Evolutionary conservation across 306 rosid genomes (phyloP), one percentile per base, ranked within the genome.

Genomic region (Lagenaria siceraria): DNA sequence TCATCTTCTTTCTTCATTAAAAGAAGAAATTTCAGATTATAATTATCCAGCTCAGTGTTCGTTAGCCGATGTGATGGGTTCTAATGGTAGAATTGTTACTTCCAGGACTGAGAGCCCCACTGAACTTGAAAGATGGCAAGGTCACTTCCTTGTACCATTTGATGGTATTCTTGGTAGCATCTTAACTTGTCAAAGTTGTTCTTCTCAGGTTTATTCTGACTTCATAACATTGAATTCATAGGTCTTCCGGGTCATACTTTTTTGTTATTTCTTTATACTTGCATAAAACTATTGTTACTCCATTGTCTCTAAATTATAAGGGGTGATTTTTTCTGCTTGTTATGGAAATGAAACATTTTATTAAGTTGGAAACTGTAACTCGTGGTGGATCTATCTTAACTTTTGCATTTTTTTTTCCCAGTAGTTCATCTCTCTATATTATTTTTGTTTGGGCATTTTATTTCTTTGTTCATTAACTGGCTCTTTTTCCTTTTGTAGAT

Each of bases 131-230:
- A 89, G 90, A 83, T 95, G 98, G 97, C 87, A 82, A 70, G 87
- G 76, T 49, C 80, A 78, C 81, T 88, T 85, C 82, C 85, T 95
- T 82, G 97, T 97, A 84, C 96, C 98, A 56, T 90, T 95, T 81
- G 93, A 95, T 79, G 98, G 97, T 85, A 86, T 90, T 86, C 95
- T 95, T 72, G 85, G 92, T 80, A 95, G 98, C 86, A 84, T 83
- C 79, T 87, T 95, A 76, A 88, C 95, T 65, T 95, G 98, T 81
- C 91, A 77, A 85, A 95, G 87, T 77, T 95, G 98, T 83, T 88
- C 92, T 60, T 88, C 97, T 18, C 93, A 89, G 97, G 97, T 95
- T 71, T 71, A 25, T 48, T 71, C 76, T 71, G 40, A 71, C 76
- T 71, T 71, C 76, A 71, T 71, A 71, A 48, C 42, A 24, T 48